A percentile compares a stretch with the other conserved stretches of the same genome.
Evolutionary conservation across 306 rosid genomes (phyloP).

Genomic region (Glycine tomentella): DNA sequence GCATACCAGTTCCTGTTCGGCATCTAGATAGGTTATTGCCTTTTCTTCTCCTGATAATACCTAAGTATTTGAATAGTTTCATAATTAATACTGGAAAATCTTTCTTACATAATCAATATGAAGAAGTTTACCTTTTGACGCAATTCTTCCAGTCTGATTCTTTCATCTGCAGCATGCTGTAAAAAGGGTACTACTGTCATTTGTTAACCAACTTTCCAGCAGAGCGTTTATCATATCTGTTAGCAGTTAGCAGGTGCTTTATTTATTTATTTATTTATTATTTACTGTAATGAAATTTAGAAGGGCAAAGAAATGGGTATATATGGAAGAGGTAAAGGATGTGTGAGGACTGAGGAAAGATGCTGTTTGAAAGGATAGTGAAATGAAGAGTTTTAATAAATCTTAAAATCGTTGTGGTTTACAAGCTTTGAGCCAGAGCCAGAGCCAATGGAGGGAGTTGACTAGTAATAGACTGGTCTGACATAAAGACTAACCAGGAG

Average conservation of each 20-base stretch:
- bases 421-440: neutral
- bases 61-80: constrained; percentile 51
- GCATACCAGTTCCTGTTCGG: constrained; percentile 86
- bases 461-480: neutral
- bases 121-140: constrained; percentile 74
- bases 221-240: neutral
- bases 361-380: neutral
- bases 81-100: constrained; percentile 42
- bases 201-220: constrained; percentile 38
- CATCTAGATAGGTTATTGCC: constrained; percentile 69
- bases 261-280: neutral
- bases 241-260: constrained; percentile 10
- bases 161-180: constrained; percentile 99
- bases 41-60: constrained; percentile 87
- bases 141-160: constrained; percentile 89
- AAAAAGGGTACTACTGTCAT: constrained; percentile 31
- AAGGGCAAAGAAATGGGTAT: constrained; percentile 11
- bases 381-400: neutral
- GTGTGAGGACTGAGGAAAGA: neutral
- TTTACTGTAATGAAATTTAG: neutral
- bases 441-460: too few species aligned
- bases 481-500: neutral
- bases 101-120: constrained; percentile 36
- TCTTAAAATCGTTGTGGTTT: neutral
- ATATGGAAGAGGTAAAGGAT: neutral